phyloP scores from a whole-genome alignment of 768 basidiomycete genomes.

The Crepidotus variabilis region DNA sequence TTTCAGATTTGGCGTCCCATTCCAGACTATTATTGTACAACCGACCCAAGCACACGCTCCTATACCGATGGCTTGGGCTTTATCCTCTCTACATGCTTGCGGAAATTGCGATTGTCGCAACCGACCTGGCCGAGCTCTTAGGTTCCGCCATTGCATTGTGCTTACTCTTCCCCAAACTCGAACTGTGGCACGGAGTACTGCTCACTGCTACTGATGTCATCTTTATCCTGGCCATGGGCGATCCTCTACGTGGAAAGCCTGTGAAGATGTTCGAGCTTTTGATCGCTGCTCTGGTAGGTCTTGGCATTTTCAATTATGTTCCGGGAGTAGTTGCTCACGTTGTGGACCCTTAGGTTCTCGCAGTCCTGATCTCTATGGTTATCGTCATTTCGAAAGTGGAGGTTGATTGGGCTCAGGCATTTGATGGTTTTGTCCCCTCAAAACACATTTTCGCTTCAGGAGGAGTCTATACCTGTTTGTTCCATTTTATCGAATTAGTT shows the following conservation, averaged over 20 bases:
- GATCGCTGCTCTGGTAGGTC: constrained; percentile 57
- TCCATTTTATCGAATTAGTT: constrained; percentile 2
- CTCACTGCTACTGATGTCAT: constrained; percentile 69
- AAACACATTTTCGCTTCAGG: constrained; percentile 52
- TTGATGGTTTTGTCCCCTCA: constrained; percentile 75
- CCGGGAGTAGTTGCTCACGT: background rate
- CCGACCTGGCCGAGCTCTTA: constrained; percentile 78
- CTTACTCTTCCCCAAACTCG: constrained; percentile 65
- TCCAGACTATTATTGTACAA: constrained; percentile 64
- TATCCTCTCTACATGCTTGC: constrained; percentile 64
- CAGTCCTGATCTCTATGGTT: constrained; percentile 75
- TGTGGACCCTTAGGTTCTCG: constrained; percentile 42
- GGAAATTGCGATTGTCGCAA: constrained; percentile 72
- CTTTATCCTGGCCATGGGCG: constrained; percentile 65
- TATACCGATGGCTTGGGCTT: constrained; percentile 55
- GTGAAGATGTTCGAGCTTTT: constrained; percentile 65
- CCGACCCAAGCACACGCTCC: constrained; percentile 51
- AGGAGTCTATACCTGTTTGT: constrained; percentile 64
- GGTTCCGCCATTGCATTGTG: constrained; percentile 80
- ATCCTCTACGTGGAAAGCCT: constrained; percentile 64
- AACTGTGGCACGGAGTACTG: constrained; percentile 69
- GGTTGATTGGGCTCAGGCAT: constrained; percentile 70
- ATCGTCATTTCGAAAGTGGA: constrained; percentile 69
- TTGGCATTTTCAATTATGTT: background rate
- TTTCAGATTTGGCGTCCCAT: constrained; percentile 47